Evolutionary conservation across 2,329 filamentous ascomycete genomes (phyloP), one percentile per base, ranked within the genome.

Genomic region (Byssothecium circinans): DNA sequence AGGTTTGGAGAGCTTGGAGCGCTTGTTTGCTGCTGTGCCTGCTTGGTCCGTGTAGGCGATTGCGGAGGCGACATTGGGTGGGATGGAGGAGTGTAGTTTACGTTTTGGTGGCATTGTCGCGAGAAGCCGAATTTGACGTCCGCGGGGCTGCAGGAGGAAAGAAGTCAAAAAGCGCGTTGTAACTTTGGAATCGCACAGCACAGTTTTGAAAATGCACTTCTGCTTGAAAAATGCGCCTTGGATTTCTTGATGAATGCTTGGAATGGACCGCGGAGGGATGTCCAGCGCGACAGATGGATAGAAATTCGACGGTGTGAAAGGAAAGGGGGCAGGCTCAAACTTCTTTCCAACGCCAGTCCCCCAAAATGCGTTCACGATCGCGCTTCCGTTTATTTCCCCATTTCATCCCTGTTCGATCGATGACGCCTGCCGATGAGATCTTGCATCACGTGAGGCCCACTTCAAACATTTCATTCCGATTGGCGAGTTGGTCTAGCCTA

Each of bases 21-120:
- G 69, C 43, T 72, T 69, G 56, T 72, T 73, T 29, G 69, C 58
- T 14, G 62, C 61, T 22, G 44, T 53, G 36, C 69, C 69, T 5
- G 62, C 49, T 10, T 50, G 41, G 45, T 72, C 69, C n/a, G 69
- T 64, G 51, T 72, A 71, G 3, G 55, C 57, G 29, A 47, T 55
- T 32, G 67, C 63, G 8, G 63, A 65, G 19, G 54, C 54, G 18
- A 61, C 60, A 32, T 64, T 65, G 30, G 54, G 29, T 27, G 54
- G 43, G 32, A 55, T 50, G 11, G 43, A 43, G 19, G 61, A 54
- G n/a, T 43, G 45, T 15, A 52, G 53, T 57, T 68, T 69, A 47
- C 68, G 65, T 47, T 70, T 70, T 7, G 62, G 52, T 3, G 69
- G 61, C 58, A 73, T 72, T 12, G 22, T 55, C 34, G 35, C 23